Evolutionary conservation across 805 yeast genomes (phyloP), one percentile per base, ranked within the genome.

Genomic region (Saturnispora bothae): DNA sequence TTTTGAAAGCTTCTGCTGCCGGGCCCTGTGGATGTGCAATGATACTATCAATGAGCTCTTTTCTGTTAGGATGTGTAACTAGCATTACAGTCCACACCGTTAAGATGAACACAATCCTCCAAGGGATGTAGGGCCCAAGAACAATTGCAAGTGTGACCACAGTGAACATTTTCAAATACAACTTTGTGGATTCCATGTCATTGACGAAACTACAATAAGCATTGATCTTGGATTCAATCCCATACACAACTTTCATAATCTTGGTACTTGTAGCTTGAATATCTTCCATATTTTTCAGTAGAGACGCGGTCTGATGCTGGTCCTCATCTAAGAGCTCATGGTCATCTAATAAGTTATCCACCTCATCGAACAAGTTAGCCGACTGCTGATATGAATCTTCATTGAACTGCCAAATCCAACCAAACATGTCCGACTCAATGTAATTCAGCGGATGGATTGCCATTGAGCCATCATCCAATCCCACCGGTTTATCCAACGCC

Each of bases 191-290:
- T 19, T 65, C 56, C 33, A 71, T 64, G 48, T 83, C 94, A 53
- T 83, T 81, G 45, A 65, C 67, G 51, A 84, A 84, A 8, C 80
- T 80, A 21, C 81, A 81, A 4, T 78, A 66, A 10, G 78, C 80
- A 48, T 65, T 69, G 48, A 76, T 62, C 39, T 76, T 67, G 26
- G 60, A 59, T 41, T 82, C 85, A 6, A 71, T 55, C 14, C 60
- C 56, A 16, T 77, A 76, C 36, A 73, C 59, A 0, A 65, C 51
- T 13, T 63, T 58, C 19, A 83, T 64, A 6, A 78, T 41, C 38
- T 70, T 71, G 0, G 78, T 63, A 14, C 83, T 71, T 26, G 75
- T 56, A 43, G 75, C 73, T 53, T 84, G 94, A 20, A 83, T 61
- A 50, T 83, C 89, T 41, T 83, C 66, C 76, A 83, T 66, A 47